A percentile compares a stretch with the other conserved stretches of the same genome.
Conservation (phyloP, 2,329 filamentous ascomycete genomes). For the Colletotrichum graminicola region DNA sequence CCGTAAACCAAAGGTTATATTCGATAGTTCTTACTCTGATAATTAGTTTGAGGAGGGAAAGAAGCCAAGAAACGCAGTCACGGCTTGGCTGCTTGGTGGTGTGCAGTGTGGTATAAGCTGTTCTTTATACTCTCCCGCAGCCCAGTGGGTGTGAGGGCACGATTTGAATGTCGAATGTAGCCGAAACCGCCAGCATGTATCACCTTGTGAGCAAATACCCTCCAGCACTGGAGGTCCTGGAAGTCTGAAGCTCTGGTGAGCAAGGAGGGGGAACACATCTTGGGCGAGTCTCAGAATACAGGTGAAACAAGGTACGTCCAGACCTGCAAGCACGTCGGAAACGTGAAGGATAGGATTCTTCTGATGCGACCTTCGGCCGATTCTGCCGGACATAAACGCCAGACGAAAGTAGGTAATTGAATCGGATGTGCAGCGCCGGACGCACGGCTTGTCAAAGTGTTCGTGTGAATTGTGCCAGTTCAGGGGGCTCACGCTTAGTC, state of each 20-base stretch:
- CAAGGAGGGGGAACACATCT: not conserved
- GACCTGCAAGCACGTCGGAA: not conserved
- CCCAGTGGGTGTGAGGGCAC: slow-evolving; percentile 19
- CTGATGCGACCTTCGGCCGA: slow-evolving; percentile 21
- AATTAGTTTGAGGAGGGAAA: not conserved
- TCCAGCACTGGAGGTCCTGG: not conserved
- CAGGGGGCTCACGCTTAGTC: slow-evolving; percentile 18
- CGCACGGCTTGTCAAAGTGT: slow-evolving; percentile 39
- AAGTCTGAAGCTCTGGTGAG: not conserved
- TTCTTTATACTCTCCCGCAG: slow-evolving; percentile 3
- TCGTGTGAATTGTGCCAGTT: slow-evolving; percentile 11
- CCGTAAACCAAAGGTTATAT: not conserved
- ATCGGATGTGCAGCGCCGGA: slow-evolving; percentile 1
- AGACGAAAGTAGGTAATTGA: slow-evolving; percentile 13
- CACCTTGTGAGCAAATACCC: slow-evolving; percentile 1
- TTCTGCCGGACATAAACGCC: slow-evolving; percentile 31
- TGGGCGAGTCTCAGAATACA: slow-evolving; percentile 33
- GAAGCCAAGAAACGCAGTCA: not conserved
- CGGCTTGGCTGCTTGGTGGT: not conserved
- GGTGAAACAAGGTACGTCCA: slow-evolving; percentile 34
- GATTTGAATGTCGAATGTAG: not conserved
- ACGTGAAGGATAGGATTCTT: slow-evolving; percentile 6
- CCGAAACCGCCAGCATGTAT: slow-evolving; percentile 25
- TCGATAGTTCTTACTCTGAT: not conserved
- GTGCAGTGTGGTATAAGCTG: slow-evolving; percentile 3